Evolutionary conservation across 2,329 filamentous ascomycete species (phyloP).

Genomic region (Aspergillus pseudoviridinutans): DNA sequence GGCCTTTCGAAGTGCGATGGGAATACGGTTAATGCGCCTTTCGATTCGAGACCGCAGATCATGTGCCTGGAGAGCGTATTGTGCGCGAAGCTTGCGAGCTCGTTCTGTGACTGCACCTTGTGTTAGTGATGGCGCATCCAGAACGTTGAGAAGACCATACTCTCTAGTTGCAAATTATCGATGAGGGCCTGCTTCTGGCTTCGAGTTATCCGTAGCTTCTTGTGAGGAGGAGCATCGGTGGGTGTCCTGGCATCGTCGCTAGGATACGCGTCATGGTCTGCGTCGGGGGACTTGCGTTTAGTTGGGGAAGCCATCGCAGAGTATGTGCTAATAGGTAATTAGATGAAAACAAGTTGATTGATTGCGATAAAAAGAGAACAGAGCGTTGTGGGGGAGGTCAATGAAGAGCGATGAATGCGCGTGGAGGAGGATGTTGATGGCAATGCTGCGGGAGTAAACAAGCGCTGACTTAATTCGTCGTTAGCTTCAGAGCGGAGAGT

Average conservation of each 20-base stretch:
- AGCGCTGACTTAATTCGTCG: conserved; percentile 27
- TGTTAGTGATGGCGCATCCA: conserved; percentile 6
- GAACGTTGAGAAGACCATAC: conserved; percentile 48
- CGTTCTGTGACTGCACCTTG: conserved; percentile 71
- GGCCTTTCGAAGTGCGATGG: conserved; percentile 68
- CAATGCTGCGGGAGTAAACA: conserved; percentile 35
- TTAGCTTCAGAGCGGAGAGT: conserved; percentile 14
- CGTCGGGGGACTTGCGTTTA: conserved; percentile 40
- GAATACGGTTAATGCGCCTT: conserved; percentile 89
- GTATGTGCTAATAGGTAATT: neutral
- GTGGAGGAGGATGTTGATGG: conserved; percentile 15
- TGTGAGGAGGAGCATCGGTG: conserved; percentile 59
- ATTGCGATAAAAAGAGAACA: neutral
- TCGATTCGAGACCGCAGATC: conserved; percentile 82
- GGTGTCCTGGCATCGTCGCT: conserved; percentile 45
- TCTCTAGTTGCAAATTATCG: conserved; percentile 84
- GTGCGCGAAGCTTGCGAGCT: conserved; percentile 79
- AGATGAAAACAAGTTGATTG: neutral
- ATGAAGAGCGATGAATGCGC: conserved; percentile 5
- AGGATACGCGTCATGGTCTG: conserved; percentile 35
- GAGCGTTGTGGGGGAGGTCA: neutral
- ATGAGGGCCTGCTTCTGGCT: conserved; percentile 81
- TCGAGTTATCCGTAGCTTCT: conserved; percentile 59
- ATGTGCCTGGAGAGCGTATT: conserved; percentile 84
- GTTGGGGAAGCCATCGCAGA: conserved; percentile 35